phyloP scores from a whole-genome alignment of 345 rosid genomes.

The Eucalyptus polyanthemos region DNA sequence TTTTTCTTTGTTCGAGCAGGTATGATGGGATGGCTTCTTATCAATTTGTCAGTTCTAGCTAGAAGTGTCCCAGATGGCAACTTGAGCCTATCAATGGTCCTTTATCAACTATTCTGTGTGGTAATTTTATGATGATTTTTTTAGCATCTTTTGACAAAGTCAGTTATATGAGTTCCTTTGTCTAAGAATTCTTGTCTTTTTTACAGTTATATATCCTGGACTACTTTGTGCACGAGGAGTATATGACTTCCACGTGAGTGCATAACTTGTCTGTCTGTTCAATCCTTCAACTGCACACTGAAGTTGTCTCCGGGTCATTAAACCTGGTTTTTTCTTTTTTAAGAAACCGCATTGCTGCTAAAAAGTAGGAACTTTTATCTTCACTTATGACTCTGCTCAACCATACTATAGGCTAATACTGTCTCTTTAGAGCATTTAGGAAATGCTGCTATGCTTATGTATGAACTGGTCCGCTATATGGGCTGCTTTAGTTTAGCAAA shows the following conservation, averaged over 20 bases:
- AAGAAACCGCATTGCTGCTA: neutral
- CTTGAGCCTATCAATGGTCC: constrained; percentile 66
- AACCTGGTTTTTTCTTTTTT: neutral
- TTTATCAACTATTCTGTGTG: constrained; percentile 72
- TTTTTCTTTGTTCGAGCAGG: constrained; percentile 97
- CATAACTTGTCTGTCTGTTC: neutral
- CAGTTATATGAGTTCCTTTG: neutral
- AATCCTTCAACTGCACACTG: neutral
- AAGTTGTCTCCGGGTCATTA: neutral
- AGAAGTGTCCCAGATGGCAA: constrained; percentile 45
- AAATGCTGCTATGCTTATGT: neutral
- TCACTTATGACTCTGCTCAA: neutral
- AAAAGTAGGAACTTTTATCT: neutral
- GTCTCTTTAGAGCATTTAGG: neutral
- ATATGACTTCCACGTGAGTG: constrained; percentile 97
- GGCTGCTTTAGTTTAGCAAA: neutral
- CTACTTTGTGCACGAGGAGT: constrained; percentile 88
- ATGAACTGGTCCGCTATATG: neutral
- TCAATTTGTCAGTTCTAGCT: constrained; percentile 76
- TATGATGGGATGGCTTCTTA: constrained; percentile 97
- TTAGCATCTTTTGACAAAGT: neutral
- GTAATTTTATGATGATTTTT: constrained; percentile 26
- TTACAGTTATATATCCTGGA: constrained; percentile 79
- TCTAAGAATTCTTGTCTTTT: neutral
- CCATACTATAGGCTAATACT: neutral